Conservation (phyloP, 2,329 filamentous ascomycete genomes). For the Eutypa lata region DNA sequence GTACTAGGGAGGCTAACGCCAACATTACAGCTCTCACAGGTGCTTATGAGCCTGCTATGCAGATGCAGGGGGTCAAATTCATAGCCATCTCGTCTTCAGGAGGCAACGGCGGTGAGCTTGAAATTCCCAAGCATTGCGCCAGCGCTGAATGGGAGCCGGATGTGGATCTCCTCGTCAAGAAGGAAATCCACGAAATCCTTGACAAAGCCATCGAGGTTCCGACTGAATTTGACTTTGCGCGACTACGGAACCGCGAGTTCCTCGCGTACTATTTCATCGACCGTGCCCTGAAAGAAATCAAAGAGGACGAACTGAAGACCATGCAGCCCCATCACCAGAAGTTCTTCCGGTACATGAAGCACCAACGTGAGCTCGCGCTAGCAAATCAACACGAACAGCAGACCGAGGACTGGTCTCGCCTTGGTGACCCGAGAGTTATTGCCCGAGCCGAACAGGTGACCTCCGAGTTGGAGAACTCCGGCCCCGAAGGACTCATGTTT, state of each 20-base stretch:
- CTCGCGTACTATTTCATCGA: constrained; percentile 6
- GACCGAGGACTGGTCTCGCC: constrained; percentile 4
- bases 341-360: constrained; percentile 12
- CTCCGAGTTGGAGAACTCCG: not conserved
- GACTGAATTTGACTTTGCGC: not conserved
- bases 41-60: not conserved
- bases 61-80: constrained; percentile 4
- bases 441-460: not conserved
- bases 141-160: constrained; percentile 7
- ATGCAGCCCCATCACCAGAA: constrained; percentile 10
- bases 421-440: not conserved
- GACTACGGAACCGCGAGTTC: constrained; percentile 2
- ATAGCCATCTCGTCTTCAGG: constrained; percentile 6
- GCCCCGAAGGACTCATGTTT: not conserved
- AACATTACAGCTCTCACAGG: not conserved
- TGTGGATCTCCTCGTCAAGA: constrained; percentile 3
- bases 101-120: not conserved
- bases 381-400: constrained; percentile 4
- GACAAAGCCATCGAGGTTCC: not conserved
- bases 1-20: constrained; percentile 4
- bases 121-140: constrained; percentile 2
- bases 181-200: not conserved
- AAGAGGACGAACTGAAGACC: constrained; percentile 3
- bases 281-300: constrained; percentile 2
- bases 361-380: constrained; percentile 6